Evolutionary conservation across 208 protist species (phyloP).

Genomic region (Wallacemonas collosoma): DNA sequence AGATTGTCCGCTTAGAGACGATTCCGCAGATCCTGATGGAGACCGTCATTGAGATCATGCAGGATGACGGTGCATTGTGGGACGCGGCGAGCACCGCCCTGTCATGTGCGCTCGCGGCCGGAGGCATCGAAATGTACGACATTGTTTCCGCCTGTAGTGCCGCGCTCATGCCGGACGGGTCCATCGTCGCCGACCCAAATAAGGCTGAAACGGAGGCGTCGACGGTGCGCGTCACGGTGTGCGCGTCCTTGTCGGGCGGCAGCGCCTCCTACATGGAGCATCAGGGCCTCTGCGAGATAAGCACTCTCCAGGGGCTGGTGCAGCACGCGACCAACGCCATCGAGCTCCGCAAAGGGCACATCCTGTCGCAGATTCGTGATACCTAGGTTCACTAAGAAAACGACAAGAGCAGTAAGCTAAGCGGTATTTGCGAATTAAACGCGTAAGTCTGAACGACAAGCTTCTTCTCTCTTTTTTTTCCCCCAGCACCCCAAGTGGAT

Average conservation of each 20-base stretch:
- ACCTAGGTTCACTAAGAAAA: neutral
- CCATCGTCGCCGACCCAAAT: conserved; percentile 58
- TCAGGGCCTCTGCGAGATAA: conserved; percentile 58
- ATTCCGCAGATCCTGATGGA: conserved; percentile 83
- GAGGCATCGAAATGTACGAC: conserved; percentile 74
- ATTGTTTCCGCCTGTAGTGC: conserved; percentile 68
- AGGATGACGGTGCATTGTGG: conserved; percentile 73
- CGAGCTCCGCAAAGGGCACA: conserved; percentile 38
- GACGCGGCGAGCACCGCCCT: conserved; percentile 71
- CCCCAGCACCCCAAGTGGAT: too few species aligned
- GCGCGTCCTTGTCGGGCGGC: conserved; percentile 46
- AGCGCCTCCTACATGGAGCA: conserved; percentile 61
- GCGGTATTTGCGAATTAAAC: too few species aligned
- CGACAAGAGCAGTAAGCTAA: neutral
- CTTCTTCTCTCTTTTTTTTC: neutral
- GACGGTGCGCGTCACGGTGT: conserved; percentile 49
- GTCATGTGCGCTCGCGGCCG: conserved; percentile 61
- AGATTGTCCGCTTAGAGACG: conserved; percentile 67
- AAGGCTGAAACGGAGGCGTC: conserved; percentile 43
- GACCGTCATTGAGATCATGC: conserved; percentile 70
- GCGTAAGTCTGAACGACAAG: too few species aligned
- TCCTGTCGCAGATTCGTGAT: conserved; percentile 51
- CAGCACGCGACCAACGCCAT: conserved; percentile 47
- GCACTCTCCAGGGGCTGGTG: conserved; percentile 57
- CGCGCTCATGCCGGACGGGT: conserved; percentile 53